A percentile compares a stretch with the other conserved stretches of the same genome.
These are phyloP conservation scores for Linnemannia hyalina DNA, from an alignment of 192 early-diverging fungal species.

Conservation along the genomic window DNA sequence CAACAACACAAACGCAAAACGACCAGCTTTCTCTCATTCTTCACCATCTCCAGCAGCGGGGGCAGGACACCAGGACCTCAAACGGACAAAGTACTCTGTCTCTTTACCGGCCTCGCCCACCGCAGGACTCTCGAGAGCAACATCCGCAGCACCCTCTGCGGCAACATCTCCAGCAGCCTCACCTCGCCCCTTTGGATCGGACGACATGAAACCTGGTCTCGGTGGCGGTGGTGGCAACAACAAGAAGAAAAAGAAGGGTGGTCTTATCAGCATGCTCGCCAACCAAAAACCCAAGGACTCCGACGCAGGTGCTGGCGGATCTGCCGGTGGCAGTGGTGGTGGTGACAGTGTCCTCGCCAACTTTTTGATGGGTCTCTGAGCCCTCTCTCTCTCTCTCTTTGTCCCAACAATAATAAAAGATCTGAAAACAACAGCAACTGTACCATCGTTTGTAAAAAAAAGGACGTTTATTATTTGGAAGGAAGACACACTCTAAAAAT, in stretches of 20 bases:
- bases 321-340: background rate
- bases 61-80: background rate
- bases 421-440: background rate
- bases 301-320: background rate
- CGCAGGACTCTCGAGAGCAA: slow-evolving; percentile 12
- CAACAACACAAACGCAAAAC: background rate
- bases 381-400: too few relatives aligned
- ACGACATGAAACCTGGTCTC: slow-evolving; percentile 4
- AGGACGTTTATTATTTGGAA: slow-evolving; percentile 3
- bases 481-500: slow-evolving; percentile 6
- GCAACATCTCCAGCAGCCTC: slow-evolving; percentile 36
- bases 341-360: slow-evolving; percentile 49
- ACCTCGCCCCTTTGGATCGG: slow-evolving; percentile 8
- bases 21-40: background rate
- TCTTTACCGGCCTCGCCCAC: slow-evolving; percentile 28
- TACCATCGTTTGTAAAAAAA: background rate
- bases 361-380: slow-evolving; percentile 42
- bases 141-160: slow-evolving; percentile 22
- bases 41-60: background rate
- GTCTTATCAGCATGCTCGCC: slow-evolving; percentile 27
- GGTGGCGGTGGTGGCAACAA: slow-evolving; percentile 10
- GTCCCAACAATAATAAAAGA: background rate
- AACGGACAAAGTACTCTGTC: slow-evolving; percentile 13
- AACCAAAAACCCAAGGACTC: slow-evolving; percentile 44
- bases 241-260: slow-evolving; percentile 50